Evolutionary conservation across 352 stramenopile species (phyloP).

Genomic region (Globisporangium parvum): DNA sequence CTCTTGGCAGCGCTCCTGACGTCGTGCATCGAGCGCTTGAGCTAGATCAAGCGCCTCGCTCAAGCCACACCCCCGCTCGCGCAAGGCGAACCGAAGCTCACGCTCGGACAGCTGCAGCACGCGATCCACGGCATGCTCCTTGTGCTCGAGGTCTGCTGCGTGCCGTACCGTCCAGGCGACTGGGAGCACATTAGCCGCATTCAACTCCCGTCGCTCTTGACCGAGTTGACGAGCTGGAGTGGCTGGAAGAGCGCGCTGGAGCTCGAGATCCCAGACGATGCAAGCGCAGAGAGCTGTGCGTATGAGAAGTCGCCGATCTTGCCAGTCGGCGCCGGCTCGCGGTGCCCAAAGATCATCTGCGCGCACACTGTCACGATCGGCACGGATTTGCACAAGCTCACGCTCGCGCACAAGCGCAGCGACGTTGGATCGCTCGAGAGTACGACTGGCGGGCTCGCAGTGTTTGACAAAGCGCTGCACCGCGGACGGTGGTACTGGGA

Average conservation of each 20-base stretch:
- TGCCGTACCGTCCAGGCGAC: conserved; percentile 62
- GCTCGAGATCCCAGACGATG: conserved; percentile 42
- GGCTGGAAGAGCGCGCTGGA: conserved; percentile 66
- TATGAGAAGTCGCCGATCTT: conserved; percentile 49
- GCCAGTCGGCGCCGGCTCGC: conserved; percentile 39
- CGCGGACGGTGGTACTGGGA: conserved; percentile 83
- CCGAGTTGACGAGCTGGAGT: conserved; percentile 67
- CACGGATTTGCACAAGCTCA: conserved; percentile 61
- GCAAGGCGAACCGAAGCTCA: conserved; percentile 14
- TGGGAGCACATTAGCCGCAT: conserved; percentile 58
- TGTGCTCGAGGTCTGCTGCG: conserved; percentile 68
- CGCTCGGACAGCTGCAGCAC: conserved; percentile 28
- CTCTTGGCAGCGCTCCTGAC: conserved; percentile 55
- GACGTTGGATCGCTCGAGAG: not conserved
- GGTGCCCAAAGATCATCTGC: conserved; percentile 69
- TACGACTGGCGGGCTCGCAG: conserved; percentile 38
- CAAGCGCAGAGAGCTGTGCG: conserved; percentile 19
- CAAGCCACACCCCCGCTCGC: conserved; percentile 9
- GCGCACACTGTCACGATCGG: conserved; percentile 52
- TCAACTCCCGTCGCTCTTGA: conserved; percentile 55
- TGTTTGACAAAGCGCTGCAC: conserved; percentile 58
- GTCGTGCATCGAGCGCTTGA: conserved; percentile 29
- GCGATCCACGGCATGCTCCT: conserved; percentile 66
- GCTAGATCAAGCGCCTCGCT: conserved; percentile 29
- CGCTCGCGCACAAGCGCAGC: conserved; percentile 29